A percentile compares a stretch with the other conserved stretches of the same genome.
Evolutionary conservation across 371 early-diverging fungal genomes (phyloP).

Genomic region (Fennellomyces sp.): DNA sequence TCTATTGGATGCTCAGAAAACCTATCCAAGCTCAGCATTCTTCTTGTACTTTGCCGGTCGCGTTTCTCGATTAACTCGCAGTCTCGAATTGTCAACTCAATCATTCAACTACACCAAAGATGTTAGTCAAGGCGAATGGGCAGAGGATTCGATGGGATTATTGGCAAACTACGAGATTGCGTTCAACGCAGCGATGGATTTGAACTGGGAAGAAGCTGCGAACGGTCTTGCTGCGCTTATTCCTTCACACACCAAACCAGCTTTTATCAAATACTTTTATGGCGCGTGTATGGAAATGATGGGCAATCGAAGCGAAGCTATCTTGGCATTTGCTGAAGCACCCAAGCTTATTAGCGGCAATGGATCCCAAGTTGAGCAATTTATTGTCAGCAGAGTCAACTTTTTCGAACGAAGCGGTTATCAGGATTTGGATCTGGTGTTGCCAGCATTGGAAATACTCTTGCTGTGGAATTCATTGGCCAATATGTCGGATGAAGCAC

Average conservation of each 20-base stretch:
- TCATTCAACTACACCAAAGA: slow-evolving; percentile 44
- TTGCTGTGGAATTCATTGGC: slow-evolving; percentile 62
- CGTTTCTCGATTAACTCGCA: slow-evolving; percentile 43
- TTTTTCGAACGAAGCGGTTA: slow-evolving; percentile 59
- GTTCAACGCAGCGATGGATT: slow-evolving; percentile 50
- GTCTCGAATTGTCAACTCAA: slow-evolving; percentile 34
- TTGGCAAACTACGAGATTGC: slow-evolving; percentile 59
- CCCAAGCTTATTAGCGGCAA: slow-evolving; percentile 38
- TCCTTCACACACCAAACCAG: slow-evolving; percentile 47
- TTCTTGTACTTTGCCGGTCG: slow-evolving; percentile 64
- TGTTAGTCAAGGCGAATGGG: slow-evolving; percentile 43
- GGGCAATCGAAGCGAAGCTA: slow-evolving; percentile 52
- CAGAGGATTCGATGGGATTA: slow-evolving; percentile 30
- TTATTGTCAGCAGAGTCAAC: slow-evolving; percentile 51
- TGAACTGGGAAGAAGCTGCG: slow-evolving; percentile 53
- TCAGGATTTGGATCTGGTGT: slow-evolving; percentile 55
- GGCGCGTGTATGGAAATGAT: slow-evolving; percentile 53
- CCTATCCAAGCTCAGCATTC: slow-evolving; percentile 56
- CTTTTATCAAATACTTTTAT: slow-evolving; percentile 51
- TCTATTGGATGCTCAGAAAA: slow-evolving; percentile 49
- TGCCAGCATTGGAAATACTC: slow-evolving; percentile 62
- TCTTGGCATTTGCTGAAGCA: slow-evolving; percentile 52
- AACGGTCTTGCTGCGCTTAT: slow-evolving; percentile 34
- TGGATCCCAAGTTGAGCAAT: slow-evolving; percentile 47
- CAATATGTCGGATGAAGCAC: slow-evolving; percentile 46